Conservation (phyloP, 352 stramenopile species). For the Globisporangium alternatum region DNA sequence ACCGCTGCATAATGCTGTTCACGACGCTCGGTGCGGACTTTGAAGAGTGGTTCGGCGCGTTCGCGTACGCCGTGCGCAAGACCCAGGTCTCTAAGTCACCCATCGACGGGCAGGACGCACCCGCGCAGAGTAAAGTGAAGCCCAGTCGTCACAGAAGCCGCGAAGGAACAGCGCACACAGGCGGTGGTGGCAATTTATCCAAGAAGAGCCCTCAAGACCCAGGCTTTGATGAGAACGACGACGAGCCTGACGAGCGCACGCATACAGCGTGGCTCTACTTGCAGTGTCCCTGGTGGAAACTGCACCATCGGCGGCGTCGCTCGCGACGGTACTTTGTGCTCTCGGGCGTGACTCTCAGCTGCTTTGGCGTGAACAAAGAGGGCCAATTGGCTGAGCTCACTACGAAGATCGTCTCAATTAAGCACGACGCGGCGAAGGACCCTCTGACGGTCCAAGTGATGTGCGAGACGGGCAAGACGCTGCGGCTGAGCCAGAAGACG, state of each 20-base stretch:
- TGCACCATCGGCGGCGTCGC: conserved; percentile 10
- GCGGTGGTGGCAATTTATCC: not conserved
- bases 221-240: not conserved
- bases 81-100: conserved; percentile 35
- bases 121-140: not conserved
- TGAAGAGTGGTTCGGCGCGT: conserved; percentile 42
- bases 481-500: conserved; percentile 16
- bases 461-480: conserved; percentile 16
- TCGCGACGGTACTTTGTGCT: conserved; percentile 40
- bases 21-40: conserved; percentile 40
- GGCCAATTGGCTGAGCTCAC: conserved; percentile 34
- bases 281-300: conserved; percentile 36
- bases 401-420: conserved; percentile 19
- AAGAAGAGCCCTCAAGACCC: not conserved
- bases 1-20: conserved; percentile 35
- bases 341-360: conserved; percentile 37
- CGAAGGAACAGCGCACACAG: not conserved
- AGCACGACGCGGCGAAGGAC: conserved; percentile 13
- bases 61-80: conserved; percentile 29
- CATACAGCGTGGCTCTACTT: conserved; percentile 37
- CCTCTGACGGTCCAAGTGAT: conserved; percentile 4
- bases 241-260: conserved; percentile 18
- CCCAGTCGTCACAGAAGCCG: not conserved
- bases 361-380: conserved; percentile 53
- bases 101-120: not conserved